Conservation (phyloP, 345 rosid species). For the Eucalyptus sideroxylon region DNA sequence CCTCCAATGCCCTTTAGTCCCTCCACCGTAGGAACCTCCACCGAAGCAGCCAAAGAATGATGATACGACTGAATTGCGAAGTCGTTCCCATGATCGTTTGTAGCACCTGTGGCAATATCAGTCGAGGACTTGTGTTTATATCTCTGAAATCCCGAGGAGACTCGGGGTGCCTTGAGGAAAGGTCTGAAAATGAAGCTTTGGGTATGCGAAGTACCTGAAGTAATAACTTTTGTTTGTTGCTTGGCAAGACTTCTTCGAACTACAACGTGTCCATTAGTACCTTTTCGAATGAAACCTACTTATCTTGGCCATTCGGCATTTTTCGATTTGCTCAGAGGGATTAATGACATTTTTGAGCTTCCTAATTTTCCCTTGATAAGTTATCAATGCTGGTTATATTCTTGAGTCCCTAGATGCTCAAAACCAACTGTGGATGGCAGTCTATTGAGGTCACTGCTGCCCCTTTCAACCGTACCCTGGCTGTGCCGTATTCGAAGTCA, state of each 20-base stretch:
- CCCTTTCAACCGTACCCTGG: neutral
- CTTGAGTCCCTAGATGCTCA: neutral
- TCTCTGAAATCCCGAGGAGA: neutral
- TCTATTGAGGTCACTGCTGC: neutral
- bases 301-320: neutral
- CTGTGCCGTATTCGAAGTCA: neutral
- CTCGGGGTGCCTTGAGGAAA: neutral
- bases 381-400: neutral
- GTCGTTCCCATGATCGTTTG: neutral
- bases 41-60: neutral
- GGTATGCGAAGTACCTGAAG: neutral
- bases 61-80: neutral
- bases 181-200: neutral
- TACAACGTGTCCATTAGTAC: neutral
- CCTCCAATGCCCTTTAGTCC: neutral
- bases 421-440: neutral
- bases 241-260: neutral
- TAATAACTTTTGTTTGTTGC: neutral
- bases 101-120: neutral
- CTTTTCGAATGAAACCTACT: neutral
- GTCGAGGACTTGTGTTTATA: neutral
- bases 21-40: neutral
- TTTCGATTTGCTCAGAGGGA: neutral
- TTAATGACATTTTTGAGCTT: neutral
- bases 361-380: neutral